A percentile compares a stretch with the other conserved stretches of the same genome.
phyloP scores from a whole-genome alignment of 495 filamentous ascomycete genomes.

The Penicillium subrubescens region DNA sequence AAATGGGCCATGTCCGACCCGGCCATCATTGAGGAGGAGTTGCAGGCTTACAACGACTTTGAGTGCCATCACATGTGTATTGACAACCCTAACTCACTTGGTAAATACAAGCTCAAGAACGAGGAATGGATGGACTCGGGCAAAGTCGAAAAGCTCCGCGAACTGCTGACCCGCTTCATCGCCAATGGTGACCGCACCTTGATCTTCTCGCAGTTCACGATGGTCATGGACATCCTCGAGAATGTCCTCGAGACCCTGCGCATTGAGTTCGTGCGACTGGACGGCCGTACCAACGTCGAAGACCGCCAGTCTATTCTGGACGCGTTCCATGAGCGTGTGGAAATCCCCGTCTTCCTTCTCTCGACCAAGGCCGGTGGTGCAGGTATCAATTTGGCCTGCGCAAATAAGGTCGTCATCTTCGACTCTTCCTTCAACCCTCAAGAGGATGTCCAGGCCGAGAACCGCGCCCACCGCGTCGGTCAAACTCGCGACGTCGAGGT shows the following conservation, averaged over 20 bases:
- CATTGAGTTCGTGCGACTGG: constrained; percentile 77
- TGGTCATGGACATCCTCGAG: constrained; percentile 87
- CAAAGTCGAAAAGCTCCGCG: constrained; percentile 77
- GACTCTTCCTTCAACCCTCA: constrained; percentile 96
- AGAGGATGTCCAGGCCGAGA: constrained; percentile 94
- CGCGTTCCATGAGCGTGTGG: constrained; percentile 71
- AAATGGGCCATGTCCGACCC: constrained; percentile 60
- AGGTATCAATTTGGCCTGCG: constrained; percentile 90
- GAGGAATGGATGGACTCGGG: constrained; percentile 91
- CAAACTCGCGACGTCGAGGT: constrained; percentile 90
- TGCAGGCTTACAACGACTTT: constrained; percentile 75
- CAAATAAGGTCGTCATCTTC: constrained; percentile 97
- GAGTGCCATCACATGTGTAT: constrained; percentile 79
- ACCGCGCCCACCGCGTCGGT: constrained; percentile 92
- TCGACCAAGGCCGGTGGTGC: constrained; percentile 93
- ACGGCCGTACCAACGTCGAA: constrained; percentile 81
- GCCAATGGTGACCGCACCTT: constrained; percentile 83
- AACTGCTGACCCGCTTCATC: constrained; percentile 71
- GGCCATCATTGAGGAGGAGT: constrained; percentile 69
- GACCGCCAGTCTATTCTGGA: constrained; percentile 83
- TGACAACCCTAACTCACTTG: constrained; percentile 67
- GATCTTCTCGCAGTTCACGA: constrained; percentile 90
- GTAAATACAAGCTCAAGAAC: constrained; percentile 68
- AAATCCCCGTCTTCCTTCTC: constrained; percentile 88
- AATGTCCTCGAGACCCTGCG: constrained; percentile 72